These are phyloP conservation scores for Botrytis sinoallii DNA, from an alignment of 2,329 filamentous ascomycete genomes.

Conservation along the genomic window DNA sequence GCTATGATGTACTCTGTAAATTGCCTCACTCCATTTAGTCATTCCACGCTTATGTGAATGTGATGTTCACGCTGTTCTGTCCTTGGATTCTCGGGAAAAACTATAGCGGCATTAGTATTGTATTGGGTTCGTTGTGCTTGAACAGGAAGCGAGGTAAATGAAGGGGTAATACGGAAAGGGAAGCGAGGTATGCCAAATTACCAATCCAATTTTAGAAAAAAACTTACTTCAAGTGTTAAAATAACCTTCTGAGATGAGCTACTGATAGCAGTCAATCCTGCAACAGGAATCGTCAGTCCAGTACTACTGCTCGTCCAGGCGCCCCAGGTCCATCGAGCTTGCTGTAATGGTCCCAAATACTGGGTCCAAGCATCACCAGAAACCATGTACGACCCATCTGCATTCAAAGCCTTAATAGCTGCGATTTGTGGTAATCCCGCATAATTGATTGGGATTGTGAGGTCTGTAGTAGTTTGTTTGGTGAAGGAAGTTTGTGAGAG, in stretches of 20 bases:
- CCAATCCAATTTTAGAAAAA: no score
- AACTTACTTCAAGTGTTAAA: constrained; percentile 1
- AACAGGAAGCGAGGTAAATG: neutral
- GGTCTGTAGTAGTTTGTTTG: constrained; percentile 22
- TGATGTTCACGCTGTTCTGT: constrained; percentile 11
- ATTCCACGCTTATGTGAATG: neutral
- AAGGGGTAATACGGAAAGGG: neutral
- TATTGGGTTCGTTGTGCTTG: neutral
- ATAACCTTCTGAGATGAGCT: neutral
- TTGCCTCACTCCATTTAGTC: neutral
- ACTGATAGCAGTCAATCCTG: constrained; percentile 41
- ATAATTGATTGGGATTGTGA: constrained; percentile 52
- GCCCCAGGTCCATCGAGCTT: constrained; percentile 48
- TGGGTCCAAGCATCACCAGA: constrained; percentile 52
- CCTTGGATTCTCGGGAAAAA: constrained; percentile 10
- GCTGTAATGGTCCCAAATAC: constrained; percentile 51
- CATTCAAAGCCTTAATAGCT: constrained; percentile 48
- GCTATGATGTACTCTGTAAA: neutral
- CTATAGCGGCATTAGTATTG: neutral
- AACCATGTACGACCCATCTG: constrained; percentile 49
- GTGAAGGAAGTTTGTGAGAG: constrained; percentile 22
- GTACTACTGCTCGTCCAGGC: constrained; percentile 49
- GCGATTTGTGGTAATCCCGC: constrained; percentile 50
- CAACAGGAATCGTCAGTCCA: constrained; percentile 46
- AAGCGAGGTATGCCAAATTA: neutral